Base-by-base conservation (phyloP, 169 alveolate genomes). In the Cryptosporidium andersoni region DNA sequence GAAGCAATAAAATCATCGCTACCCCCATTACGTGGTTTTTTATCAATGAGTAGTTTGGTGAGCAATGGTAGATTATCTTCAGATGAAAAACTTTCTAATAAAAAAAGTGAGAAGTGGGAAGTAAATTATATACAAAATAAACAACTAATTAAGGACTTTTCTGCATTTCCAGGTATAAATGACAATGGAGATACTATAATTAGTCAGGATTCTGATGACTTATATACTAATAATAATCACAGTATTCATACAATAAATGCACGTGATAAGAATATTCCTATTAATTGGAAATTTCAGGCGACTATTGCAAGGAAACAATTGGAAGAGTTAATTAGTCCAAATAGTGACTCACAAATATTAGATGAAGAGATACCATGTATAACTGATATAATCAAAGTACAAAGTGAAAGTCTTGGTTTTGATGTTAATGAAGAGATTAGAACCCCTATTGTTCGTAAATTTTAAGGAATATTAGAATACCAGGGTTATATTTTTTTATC, bases 1-100 rank as follows among this genome's bases (percentile, higher is more conserved):
- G 66, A 62, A 6, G 37, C 25, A 12, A 62, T 4, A 62, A 36
- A 62, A 16, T 25, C 36, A 64, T 58, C 55, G 34, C 85, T 74
- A 58, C 85, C 85, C 42, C 55, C 45, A 14, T 60, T 74, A 14
- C 68, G 85, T 58, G 85, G 85, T 36, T 74, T 74, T 49, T 68
- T 74, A 53, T 74, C 85, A 74, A 74, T 74, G 85, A 74, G 60
- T 74, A 74, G 85, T 74, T 74, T 74, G 39, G 45, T 68, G 34
- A 66, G 60, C 62, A 43, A 58, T n/a, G 85, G 85, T 43, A 74
- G 85, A 11, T 68, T 40, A 62, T 74, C 85, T 4, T 25, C 60
- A 7, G 65, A 53, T 37, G 34, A 63, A 3, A 34, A 36, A 2
- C 67, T 58, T 4, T 66, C 55, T 12, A 37, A 43, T 36, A 45